Evolutionary conservation across 441 rosid species (phyloP).

Genomic region (Populus hybrid): DNA sequence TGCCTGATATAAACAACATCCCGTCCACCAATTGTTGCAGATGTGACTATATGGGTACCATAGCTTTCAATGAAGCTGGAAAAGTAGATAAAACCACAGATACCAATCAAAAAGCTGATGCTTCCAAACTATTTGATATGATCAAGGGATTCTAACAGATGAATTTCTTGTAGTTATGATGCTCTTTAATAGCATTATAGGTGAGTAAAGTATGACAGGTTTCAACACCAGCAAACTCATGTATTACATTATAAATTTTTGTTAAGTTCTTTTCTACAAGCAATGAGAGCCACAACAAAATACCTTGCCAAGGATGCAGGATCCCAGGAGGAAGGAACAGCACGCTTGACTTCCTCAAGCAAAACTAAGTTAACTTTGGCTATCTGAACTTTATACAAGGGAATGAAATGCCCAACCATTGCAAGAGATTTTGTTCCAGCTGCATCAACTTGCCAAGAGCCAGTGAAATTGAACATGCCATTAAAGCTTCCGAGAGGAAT

Average conservation of each 20-base stretch:
- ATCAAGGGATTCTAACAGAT: background rate
- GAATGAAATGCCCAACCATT: conserved; percentile 55
- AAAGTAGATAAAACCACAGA: conserved; percentile 12
- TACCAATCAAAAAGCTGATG: conserved; percentile 17
- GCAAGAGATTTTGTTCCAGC: conserved; percentile 57
- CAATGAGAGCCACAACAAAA: background rate
- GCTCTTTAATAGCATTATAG: background rate
- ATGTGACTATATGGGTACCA: conserved; percentile 68
- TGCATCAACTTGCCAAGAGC: conserved; percentile 55
- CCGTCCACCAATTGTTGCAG: conserved; percentile 68
- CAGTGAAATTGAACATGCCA: conserved; percentile 65
- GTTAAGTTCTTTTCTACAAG: background rate
- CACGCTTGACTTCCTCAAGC: conserved; percentile 45
- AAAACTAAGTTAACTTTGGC: conserved; percentile 33
- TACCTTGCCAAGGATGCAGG: conserved; percentile 67
- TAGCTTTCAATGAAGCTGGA: conserved; percentile 64
- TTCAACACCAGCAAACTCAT: background rate
- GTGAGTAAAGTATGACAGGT: background rate
- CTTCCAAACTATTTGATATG: conserved; percentile 12
- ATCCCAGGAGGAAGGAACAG: conserved; percentile 65
- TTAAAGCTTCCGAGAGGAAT: conserved; percentile 66
- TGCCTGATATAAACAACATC: conserved; percentile 67
- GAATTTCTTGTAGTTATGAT: background rate
- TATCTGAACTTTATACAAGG: conserved; percentile 54
- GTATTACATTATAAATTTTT: background rate